Percentiles rank a stretch among this genome's conserved stretches.
Evolutionary conservation across 345 rosid species (phyloP).

Genomic region (Erucastrum elatum): DNA sequence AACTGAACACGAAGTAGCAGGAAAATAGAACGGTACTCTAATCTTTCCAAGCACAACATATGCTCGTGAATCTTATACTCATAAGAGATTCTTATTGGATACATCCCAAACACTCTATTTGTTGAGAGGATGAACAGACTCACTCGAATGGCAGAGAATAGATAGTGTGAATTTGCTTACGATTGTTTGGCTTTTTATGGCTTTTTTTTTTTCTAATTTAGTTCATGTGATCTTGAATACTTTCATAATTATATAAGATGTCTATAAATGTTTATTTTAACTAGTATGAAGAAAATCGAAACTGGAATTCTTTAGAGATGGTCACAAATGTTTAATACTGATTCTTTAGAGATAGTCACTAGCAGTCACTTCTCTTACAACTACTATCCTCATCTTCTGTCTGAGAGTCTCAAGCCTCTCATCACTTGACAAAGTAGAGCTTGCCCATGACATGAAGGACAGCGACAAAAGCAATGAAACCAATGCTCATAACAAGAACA

Average conservation of each 20-base stretch:
- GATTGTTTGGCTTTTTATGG: constrained; percentile 42
- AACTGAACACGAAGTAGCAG: too few species aligned
- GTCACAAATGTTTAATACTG: constrained; percentile 32
- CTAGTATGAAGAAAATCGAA: neutral
- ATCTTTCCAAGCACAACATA: too few species aligned
- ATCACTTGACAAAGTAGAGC: constrained; percentile 70
- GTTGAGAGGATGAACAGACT: too few species aligned
- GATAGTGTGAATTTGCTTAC: too few species aligned
- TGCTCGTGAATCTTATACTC: too few species aligned
- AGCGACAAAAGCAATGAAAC: constrained; percentile 95
- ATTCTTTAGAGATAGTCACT: neutral
- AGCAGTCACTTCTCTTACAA: neutral
- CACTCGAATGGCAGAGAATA: too few species aligned
- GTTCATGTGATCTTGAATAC: neutral
- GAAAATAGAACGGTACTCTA: too few species aligned
- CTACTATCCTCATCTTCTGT: neutral
- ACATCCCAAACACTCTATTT: too few species aligned
- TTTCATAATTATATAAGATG: too few species aligned
- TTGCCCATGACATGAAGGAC: constrained; percentile 90
- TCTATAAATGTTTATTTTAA: too few species aligned
- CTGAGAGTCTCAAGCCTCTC: neutral
- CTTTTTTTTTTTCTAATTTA: neutral
- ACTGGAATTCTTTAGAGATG: neutral
- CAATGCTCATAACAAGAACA: constrained; percentile 90
- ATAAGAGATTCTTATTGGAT: too few species aligned